phyloP scores from a whole-genome alignment of 2,329 filamentous ascomycete genomes.

The Pseudonectria foliicola region DNA sequence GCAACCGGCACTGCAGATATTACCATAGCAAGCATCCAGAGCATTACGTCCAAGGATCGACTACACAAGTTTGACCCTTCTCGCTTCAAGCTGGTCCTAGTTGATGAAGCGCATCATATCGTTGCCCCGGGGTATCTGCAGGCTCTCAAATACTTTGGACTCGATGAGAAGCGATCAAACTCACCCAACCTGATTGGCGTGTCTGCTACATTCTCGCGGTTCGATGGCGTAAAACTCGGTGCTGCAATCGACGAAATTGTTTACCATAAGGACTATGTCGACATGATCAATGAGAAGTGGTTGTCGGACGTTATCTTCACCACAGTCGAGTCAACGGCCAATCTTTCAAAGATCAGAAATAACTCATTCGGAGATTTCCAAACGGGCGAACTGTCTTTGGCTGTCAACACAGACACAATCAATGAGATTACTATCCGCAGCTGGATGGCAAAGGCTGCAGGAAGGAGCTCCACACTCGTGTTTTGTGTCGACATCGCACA shows the following conservation, averaged over 20 bases:
- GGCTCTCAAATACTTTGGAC: conserved; percentile 70
- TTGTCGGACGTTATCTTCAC: conserved; percentile 89
- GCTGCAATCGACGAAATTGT: conserved; percentile 90
- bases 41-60: conserved; percentile 68
- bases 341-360: conserved; percentile 64
- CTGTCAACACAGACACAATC: conserved; percentile 71
- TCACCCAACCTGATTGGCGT: conserved; percentile 74
- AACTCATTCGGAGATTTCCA: conserved; percentile 68
- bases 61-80: conserved; percentile 75
- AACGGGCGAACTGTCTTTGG: conserved; percentile 65
- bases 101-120: conserved; percentile 96
- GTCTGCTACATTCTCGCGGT: conserved; percentile 71
- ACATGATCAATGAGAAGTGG: conserved; percentile 81
- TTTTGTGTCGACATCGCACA: conserved; percentile 92
- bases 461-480: conserved; percentile 76
- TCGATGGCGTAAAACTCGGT: conserved; percentile 77
- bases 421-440: conserved; percentile 82
- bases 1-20: conserved; percentile 82
- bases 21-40: conserved; percentile 84
- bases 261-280: conserved; percentile 71
- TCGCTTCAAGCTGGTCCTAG: conserved; percentile 81
- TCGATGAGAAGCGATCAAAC: conserved; percentile 40
- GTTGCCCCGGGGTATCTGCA: conserved; percentile 75
- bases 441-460: conserved; percentile 71
- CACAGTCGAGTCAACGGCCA: conserved; percentile 75